phyloP scores from a whole-genome alignment of 768 basidiomycete species.

The Trichaptum fuscoviolaceum region DNA sequence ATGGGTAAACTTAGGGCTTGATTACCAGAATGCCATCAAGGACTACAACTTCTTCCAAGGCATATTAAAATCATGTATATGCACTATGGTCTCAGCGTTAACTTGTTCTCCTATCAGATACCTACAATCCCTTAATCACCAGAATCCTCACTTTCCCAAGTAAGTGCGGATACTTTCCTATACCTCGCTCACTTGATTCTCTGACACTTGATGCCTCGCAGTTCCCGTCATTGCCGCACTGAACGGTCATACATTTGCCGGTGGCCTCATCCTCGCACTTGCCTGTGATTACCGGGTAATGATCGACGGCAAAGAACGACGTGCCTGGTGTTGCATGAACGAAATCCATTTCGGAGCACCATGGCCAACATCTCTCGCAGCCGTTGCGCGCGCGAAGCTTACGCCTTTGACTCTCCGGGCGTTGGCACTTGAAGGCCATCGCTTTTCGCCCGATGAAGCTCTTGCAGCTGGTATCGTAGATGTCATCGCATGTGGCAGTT shows the following conservation, averaged over 20 bases:
- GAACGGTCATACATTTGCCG: slow-evolving; percentile 86
- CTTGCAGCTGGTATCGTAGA: slow-evolving; percentile 65
- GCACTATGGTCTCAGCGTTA: slow-evolving; percentile 4
- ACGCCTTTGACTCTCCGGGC: slow-evolving; percentile 57
- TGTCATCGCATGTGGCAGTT: slow-evolving; percentile 52
- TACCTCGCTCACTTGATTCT: neutral
- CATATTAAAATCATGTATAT: slow-evolving; percentile 24
- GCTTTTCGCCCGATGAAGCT: slow-evolving; percentile 72
- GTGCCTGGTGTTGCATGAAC: slow-evolving; percentile 91
- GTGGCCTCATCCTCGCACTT: slow-evolving; percentile 71
- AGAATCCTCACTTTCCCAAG: slow-evolving; percentile 75
- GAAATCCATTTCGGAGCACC: slow-evolving; percentile 86
- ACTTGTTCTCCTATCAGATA: slow-evolving; percentile 39
- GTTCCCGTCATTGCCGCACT: slow-evolving; percentile 78
- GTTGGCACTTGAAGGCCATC: slow-evolving; percentile 73
- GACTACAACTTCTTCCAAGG: slow-evolving; percentile 65
- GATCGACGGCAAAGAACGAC: slow-evolving; percentile 71
- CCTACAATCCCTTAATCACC: slow-evolving; percentile 66
- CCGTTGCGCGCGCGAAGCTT: slow-evolving; percentile 60
- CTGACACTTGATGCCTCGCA: slow-evolving; percentile 20
- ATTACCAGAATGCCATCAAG: slow-evolving; percentile 45
- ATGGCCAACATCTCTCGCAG: slow-evolving; percentile 68
- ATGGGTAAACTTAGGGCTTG: slow-evolving; percentile 44
- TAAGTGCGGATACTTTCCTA: slow-evolving; percentile 27
- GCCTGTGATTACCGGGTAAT: slow-evolving; percentile 88